These are phyloP conservation scores for Colletotrichum spinosum DNA, from an alignment of 2,329 filamentous ascomycete species.

Conservation along the genomic window DNA sequence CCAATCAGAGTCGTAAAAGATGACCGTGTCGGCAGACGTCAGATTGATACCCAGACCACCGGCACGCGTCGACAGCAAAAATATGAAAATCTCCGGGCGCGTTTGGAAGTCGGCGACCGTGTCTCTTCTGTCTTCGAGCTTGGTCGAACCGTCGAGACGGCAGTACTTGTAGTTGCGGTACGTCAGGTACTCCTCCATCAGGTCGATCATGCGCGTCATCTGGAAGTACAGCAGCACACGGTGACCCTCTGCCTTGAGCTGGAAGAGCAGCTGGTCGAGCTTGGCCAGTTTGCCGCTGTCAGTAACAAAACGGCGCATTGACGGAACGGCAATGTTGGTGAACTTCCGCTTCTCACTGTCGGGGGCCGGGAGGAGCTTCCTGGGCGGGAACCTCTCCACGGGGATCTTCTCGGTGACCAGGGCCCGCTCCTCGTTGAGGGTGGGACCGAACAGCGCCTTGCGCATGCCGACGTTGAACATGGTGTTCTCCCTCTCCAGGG, in stretches of 20 bases:
- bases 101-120: constrained; percentile 98
- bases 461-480: constrained; percentile 85
- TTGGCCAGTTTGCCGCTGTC: constrained; percentile 97
- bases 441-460: constrained; percentile 77
- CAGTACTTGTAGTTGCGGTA: constrained; percentile 99
- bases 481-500: constrained; percentile 75
- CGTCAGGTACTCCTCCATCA: constrained; percentile 99
- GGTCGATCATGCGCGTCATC: constrained; percentile 99
- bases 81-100: constrained; percentile 94
- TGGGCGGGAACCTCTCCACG: constrained; percentile 70
- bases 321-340: constrained; percentile 91
- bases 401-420: constrained; percentile 81
- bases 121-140: constrained; percentile 95
- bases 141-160: constrained; percentile 94
- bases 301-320: constrained; percentile 97
- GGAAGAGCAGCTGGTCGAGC: constrained; percentile 85
- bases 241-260: constrained; percentile 92
- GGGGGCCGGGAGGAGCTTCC: constrained; percentile 78
- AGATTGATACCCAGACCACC: constrained; percentile 98
- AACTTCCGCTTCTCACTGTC: constrained; percentile 86
- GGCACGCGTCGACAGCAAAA: constrained; percentile 93
- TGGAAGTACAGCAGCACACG: constrained; percentile 99
- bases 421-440: constrained; percentile 74
- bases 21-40: constrained; percentile 96
- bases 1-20: constrained; percentile 99